Evolutionary conservation across 441 rosid species (phyloP).

Genomic region (Mallotus japonicus): DNA sequence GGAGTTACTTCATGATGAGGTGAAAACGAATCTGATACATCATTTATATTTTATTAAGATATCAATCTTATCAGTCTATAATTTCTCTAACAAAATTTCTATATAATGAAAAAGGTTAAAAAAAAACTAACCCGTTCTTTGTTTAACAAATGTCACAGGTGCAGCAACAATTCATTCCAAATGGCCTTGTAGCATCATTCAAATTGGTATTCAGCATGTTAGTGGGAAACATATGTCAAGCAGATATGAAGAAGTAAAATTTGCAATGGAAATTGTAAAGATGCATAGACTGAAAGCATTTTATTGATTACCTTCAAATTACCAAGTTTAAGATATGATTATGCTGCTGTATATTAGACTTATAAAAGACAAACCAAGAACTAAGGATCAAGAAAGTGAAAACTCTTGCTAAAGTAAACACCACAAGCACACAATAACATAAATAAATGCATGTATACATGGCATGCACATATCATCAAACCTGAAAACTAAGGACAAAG

Average conservation of each 20-base stretch:
- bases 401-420: neutral
- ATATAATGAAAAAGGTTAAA: neutral
- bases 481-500: conserved; percentile 36
- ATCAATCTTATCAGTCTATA: neutral
- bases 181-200: neutral
- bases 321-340: no score
- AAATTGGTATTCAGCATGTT: no score
- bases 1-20: conserved; percentile 22
- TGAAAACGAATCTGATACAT: neutral
- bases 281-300: no score
- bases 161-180: neutral
- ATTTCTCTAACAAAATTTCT: no score
- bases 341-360: no score
- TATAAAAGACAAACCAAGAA: neutral
- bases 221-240: neutral
- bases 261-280: no score
- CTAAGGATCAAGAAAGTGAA: neutral
- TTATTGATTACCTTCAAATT: neutral
- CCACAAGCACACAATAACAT: neutral
- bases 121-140: neutral
- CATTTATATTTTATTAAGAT: neutral
- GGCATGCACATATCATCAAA: neutral
- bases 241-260: no score
- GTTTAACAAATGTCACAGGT: neutral
- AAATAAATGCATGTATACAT: neutral